Evolutionary conservation across 768 basidiomycete genomes (phyloP).

Genomic region (Pleurotus citrinopileatus): DNA sequence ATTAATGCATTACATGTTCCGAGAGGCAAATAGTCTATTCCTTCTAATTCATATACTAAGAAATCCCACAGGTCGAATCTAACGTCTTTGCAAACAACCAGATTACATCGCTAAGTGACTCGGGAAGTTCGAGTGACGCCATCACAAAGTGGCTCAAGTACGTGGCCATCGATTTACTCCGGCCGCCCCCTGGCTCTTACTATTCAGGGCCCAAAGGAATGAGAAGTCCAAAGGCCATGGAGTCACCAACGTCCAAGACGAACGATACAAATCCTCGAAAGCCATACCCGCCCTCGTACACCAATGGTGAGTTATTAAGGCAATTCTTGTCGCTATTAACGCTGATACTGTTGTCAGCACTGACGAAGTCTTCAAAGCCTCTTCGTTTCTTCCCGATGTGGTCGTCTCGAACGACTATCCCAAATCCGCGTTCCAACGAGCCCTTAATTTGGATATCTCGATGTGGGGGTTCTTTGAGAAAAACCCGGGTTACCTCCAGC

Average conservation of each 20-base stretch:
- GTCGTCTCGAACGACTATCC: conserved; percentile 8
- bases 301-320: conserved; percentile 15
- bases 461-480: conserved; percentile 12
- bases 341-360: neutral
- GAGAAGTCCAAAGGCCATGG: neutral
- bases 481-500: conserved; percentile 9
- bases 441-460: conserved; percentile 4
- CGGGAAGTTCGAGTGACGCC: conserved; percentile 17
- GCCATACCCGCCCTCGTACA: conserved; percentile 16
- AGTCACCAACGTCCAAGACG: conserved; percentile 6
- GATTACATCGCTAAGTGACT: conserved; percentile 25
- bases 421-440: conserved; percentile 3
- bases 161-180: neutral
- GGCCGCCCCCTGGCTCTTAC: neutral
- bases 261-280: conserved; percentile 10
- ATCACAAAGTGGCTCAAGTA: conserved; percentile 16
- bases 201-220: conserved; percentile 2
- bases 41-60: neutral
- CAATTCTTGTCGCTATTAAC: neutral
- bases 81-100: conserved; percentile 30
- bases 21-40: conserved; percentile 22
- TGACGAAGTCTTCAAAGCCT: conserved; percentile 20
- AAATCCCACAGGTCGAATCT: conserved; percentile 11
- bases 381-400: conserved; percentile 19
- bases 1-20: conserved; percentile 30